A percentile compares a stretch with the other conserved stretches of the same genome.
phyloP scores from a whole-genome alignment of 192 early-diverging fungal species.

The Backusella parvicylindrica region DNA sequence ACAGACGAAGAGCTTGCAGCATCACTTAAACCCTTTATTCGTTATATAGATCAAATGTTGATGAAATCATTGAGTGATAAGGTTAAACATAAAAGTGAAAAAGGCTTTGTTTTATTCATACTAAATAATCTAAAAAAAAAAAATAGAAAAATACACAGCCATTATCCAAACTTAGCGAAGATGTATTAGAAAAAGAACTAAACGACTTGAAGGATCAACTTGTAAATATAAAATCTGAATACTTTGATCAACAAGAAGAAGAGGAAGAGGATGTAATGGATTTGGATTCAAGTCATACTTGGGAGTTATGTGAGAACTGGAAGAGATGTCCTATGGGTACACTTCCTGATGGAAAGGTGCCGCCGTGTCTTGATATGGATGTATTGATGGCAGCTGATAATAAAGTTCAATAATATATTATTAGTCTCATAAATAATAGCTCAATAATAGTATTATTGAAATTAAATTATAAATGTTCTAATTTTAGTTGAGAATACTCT shows the following conservation, averaged over 20 bases:
- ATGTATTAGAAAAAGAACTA: background rate
- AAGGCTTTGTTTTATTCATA: no score
- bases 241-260: background rate
- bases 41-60: slow-evolving; percentile 34
- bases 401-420: no score
- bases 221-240: slow-evolving; percentile 5
- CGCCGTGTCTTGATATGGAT: slow-evolving; percentile 37
- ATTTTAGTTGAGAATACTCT: no score
- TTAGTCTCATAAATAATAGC: no score
- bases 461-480: no score
- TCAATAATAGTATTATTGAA: no score
- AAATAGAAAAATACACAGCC: background rate
- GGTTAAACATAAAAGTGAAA: background rate
- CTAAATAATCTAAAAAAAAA: no score
- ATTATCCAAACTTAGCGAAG: background rate
- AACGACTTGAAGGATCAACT: background rate
- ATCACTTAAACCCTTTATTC: slow-evolving; percentile 28
- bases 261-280: background rate
- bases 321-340: slow-evolving; percentile 38
- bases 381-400: background rate
- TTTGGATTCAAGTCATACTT: slow-evolving; percentile 2
- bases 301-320: slow-evolving; percentile 35
- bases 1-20: slow-evolving; percentile 13
- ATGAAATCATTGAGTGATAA: background rate
- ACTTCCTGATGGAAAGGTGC: slow-evolving; percentile 35